Percentiles rank a stretch among this genome's conserved stretches.
Conservation (phyloP, 2,329 filamentous ascomycete species). For the Neonectria coccinea region DNA sequence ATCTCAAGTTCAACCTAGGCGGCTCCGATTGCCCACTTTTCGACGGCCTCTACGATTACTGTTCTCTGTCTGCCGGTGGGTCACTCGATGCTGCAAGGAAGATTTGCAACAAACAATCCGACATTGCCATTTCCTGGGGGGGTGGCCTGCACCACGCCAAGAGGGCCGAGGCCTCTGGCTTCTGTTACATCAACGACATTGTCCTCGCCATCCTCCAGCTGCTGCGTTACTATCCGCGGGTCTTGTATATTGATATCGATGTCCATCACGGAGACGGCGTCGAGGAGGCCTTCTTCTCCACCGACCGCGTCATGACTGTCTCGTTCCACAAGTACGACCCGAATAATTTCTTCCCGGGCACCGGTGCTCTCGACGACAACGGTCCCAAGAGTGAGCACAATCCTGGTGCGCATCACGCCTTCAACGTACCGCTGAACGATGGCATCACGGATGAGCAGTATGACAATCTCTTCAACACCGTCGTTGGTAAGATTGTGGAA, state of each 20-base stretch:
- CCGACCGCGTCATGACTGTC: conserved; percentile 89
- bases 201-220: conserved; percentile 93
- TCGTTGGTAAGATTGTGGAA: conserved; percentile 82
- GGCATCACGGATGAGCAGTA: conserved; percentile 94
- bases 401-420: conserved; percentile 86
- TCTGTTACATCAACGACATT: conserved; percentile 99
- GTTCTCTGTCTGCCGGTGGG: conserved; percentile 90
- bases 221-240: conserved; percentile 82
- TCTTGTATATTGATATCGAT: conserved; percentile 95
- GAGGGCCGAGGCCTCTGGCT: conserved; percentile 91
- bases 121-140: conserved; percentile 98
- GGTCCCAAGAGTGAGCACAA: conserved; percentile 87
- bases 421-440: conserved; percentile 91
- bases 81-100: conserved; percentile 93
- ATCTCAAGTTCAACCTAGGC: conserved; percentile 83
- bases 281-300: conserved; percentile 90
- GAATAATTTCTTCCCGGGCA: conserved; percentile 86
- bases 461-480: conserved; percentile 82
- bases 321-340: conserved; percentile 98
- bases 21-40: conserved; percentile 97
- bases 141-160: conserved; percentile 97
- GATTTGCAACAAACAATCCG: conserved; percentile 85
- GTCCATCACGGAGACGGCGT: conserved; percentile 93
- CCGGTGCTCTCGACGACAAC: conserved; percentile 86
- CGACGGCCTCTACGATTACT: conserved; percentile 94